Base-by-base conservation (phyloP, 805 yeast species). In the Spencermartinsiella europaea region DNA sequence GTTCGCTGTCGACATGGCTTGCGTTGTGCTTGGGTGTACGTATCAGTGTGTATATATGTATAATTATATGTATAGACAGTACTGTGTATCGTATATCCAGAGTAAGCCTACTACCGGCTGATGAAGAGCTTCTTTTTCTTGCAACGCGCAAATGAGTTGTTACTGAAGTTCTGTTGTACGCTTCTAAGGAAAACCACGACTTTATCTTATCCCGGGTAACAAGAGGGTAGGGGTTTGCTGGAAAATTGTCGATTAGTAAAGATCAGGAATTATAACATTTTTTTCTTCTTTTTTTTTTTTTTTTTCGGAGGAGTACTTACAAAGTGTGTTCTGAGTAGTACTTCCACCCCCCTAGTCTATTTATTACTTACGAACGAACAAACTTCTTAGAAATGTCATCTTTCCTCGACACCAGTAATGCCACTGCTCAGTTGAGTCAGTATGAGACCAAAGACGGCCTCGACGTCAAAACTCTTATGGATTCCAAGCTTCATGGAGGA, bases 401-500 rank as follows among this genome's bases (percentile, higher is more conserved):
- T n/a, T 10, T 12, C 5, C 7, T 21, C 15, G 42, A 38, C 16
- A 22, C 5, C 42, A 27, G 10, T 17, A 38, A 25, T 15, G 98
- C 97, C 56, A 61, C 83, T 52, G 79, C 81, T 47, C 74, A 73
- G 64, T 76, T 93, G 56, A 68, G 77, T 51, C 67, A 76, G 51
- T 91, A 87, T 75, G 53, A 76, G 48, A 68, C 73, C 59, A 81
- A 77, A 65, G 99, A 93, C 67, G 99, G 99, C 54, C 77, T 93
- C 57, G 81, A 85, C 53, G 84, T 85, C 61, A 74, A 79, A 49
- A 77, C 85, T 57, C 79, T 93, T 69, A 86, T 93, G 85, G 95
- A 93, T 73, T 88, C 97, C 43, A 73, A 79, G 58, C 68, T 73
- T 59, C 84, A 93, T 72, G 99, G 99, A 68, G 99, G 99, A 49